Conservation (phyloP, 208 protist genomes). For the Trypanosoma scelopori region DNA sequence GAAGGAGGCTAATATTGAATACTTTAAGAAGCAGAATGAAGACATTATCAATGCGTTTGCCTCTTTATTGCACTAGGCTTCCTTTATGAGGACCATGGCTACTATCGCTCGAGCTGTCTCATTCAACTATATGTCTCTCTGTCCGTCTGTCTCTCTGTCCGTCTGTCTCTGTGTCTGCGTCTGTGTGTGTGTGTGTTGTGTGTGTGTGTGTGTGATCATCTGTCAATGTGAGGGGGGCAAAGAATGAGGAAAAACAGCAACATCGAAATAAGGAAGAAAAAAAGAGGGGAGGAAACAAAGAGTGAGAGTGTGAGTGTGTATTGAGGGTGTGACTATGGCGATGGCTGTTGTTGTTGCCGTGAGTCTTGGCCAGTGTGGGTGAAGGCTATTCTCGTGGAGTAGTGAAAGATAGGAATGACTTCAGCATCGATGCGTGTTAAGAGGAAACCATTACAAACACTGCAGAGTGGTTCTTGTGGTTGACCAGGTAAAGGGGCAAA, state of each 20-base stretch:
- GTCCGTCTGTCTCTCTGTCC: conserved; percentile 11
- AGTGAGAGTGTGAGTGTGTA: too few species aligned
- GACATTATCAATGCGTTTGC: conserved; percentile 85
- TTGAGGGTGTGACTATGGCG: neutral
- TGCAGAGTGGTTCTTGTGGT: neutral
- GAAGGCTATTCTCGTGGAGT: neutral
- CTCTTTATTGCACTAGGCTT: conserved; percentile 65
- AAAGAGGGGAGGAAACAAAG: conserved; percentile 21
- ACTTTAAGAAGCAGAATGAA: conserved; percentile 90
- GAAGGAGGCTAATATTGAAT: conserved; percentile 82
- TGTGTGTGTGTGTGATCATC: too few species aligned
- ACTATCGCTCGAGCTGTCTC: neutral
- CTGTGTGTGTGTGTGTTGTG: neutral
- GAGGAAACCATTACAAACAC: neutral
- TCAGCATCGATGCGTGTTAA: neutral
- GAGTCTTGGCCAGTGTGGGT: too few species aligned
- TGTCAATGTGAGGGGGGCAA: conserved; percentile 11
- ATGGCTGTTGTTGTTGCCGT: neutral
- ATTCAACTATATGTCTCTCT: conserved; percentile 9
- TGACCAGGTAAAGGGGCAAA: neutral
- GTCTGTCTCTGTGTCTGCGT: conserved; percentile 5
- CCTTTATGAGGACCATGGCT: conserved; percentile 3
- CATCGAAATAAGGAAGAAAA: conserved; percentile 14
- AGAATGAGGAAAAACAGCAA: conserved; percentile 15
- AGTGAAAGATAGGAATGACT: conserved; percentile 13